Conservation (phyloP, 805 yeast genomes). For the Zygosaccharomyces gambellarensis region DNA sequence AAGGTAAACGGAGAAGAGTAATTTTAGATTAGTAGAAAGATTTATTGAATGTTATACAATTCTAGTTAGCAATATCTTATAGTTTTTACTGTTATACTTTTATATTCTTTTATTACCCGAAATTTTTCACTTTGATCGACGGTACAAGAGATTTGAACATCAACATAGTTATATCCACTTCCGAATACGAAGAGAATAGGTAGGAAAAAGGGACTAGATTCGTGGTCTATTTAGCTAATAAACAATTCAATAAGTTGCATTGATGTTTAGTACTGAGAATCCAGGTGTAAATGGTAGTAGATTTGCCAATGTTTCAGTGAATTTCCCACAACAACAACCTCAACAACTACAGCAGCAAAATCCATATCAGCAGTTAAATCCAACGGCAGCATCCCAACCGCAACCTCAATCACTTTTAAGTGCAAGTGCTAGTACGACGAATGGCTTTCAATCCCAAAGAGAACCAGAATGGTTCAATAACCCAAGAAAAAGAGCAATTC, state of each 20-base stretch:
- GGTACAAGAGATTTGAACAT: not conserved
- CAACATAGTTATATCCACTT: not conserved
- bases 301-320: constrained; percentile 23
- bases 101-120: constrained; percentile 1
- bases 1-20: constrained; percentile 8
- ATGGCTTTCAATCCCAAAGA: constrained; percentile 12
- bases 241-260: not conserved
- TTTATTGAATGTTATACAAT: not conserved
- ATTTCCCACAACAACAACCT: constrained; percentile 22
- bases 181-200: not conserved
- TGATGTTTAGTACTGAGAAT: constrained; percentile 14
- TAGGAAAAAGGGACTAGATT: not conserved
- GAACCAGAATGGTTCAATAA: constrained; percentile 39
- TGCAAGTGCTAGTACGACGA: constrained; percentile 29
- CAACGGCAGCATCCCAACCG: constrained; percentile 32
- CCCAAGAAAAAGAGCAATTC: constrained; percentile 45
- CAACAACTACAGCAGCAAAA: constrained; percentile 18
- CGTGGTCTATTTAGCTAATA: not conserved
- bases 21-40: not conserved
- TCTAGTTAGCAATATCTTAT: not conserved
- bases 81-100: not conserved
- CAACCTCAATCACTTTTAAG: constrained; percentile 21
- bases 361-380: constrained; percentile 9
- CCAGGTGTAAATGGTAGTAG: constrained; percentile 12
- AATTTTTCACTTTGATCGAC: not conserved